Evolutionary conservation across 2,329 filamentous ascomycete genomes (phyloP), one percentile per base, ranked within the genome.

Genomic region (Colletotrichum ledebouriae): DNA sequence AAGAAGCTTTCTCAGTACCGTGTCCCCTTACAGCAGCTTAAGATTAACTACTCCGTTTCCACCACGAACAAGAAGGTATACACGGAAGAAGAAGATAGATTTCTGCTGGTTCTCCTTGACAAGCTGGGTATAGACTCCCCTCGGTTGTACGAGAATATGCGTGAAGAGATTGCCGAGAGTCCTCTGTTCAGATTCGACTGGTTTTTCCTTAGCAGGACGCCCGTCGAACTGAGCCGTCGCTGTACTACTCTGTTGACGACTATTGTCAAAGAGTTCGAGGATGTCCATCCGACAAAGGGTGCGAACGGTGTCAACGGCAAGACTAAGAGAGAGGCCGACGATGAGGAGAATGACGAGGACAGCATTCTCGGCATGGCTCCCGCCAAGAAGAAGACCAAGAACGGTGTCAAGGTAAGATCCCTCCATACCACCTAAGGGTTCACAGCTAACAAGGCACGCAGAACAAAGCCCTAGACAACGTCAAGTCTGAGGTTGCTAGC

Each of bases 11-110:
- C 91, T 74, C 93, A 96, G 84, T 98, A 97, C 78, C 92, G 96
- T n/a, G 95, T 98, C 57, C 97, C 96, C 25, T 86, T 99, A 15
- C 96, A 99, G 79, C 96, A 99, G 80, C 89, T 99, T 75, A 97
- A 97, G 85, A 94, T 99, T 83, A 98, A 97, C 82, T 99, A 99
- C 81, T 97, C 94, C 0, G 96, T 99, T 33, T 97, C 94, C 6
- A 99, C 96, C 2, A 99, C 97, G 10, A 99, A 99, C 87, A 99
- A 99, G 84, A 99, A 99, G 83, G 94, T 99, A 1, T 99, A 99
- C 78, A 98, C 94, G 0, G 97, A 99, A 78, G 96, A 99, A 77
- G 96, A 99, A 79, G 96, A 99, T 77, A 89, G 96, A 3, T 99
- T 99, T 81, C 81, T 99, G 59, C 86, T 99, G 39, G 95, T 99